A percentile compares a stretch with the other conserved stretches of the same genome.
Evolutionary conservation across 768 basidiomycete species (phyloP).

Genomic region (Daedaleopsis sinensis): DNA sequence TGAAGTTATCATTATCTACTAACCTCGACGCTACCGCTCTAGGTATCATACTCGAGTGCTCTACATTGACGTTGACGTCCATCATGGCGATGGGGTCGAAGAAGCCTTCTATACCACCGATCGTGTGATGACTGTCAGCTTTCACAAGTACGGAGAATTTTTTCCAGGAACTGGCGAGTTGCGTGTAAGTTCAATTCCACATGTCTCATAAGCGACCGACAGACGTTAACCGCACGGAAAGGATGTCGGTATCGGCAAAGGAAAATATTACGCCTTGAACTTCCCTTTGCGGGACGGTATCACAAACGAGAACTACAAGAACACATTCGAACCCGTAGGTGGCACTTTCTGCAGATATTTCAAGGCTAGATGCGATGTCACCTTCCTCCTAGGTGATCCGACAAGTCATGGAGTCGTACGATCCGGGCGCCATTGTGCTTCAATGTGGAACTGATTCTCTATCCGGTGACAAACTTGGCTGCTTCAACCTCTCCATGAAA

Average conservation of each 20-base stretch:
- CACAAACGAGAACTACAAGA: conserved; percentile 92
- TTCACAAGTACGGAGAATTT: conserved; percentile 99
- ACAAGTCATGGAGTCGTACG: conserved; percentile 92
- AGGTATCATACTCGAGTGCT: conserved; percentile 94
- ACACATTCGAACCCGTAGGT: conserved; percentile 92
- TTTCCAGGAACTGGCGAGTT: conserved; percentile 99
- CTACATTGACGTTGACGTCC: conserved; percentile 98
- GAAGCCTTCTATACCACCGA: conserved; percentile 99
- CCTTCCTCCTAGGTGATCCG: conserved; percentile 74
- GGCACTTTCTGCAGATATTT: background rate
- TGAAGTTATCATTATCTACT: background rate
- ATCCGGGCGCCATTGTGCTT: conserved; percentile 92
- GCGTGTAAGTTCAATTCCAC: conserved; percentile 53
- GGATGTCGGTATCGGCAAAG: conserved; percentile 94
- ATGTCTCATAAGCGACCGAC: background rate
- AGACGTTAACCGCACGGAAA: conserved; percentile 30
- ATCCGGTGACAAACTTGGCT: conserved; percentile 94
- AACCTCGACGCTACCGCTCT: background rate
- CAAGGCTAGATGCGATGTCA: background rate
- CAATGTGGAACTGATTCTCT: conserved; percentile 98
- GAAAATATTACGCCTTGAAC: conserved; percentile 92
- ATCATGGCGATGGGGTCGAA: conserved; percentile 98
- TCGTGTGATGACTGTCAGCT: conserved; percentile 96
- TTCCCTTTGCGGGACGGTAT: conserved; percentile 95
- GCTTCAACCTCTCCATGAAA: conserved; percentile 95